Base-by-base conservation (phyloP, 768 basidiomycete genomes). In the Tephrocybe sp. region DNA sequence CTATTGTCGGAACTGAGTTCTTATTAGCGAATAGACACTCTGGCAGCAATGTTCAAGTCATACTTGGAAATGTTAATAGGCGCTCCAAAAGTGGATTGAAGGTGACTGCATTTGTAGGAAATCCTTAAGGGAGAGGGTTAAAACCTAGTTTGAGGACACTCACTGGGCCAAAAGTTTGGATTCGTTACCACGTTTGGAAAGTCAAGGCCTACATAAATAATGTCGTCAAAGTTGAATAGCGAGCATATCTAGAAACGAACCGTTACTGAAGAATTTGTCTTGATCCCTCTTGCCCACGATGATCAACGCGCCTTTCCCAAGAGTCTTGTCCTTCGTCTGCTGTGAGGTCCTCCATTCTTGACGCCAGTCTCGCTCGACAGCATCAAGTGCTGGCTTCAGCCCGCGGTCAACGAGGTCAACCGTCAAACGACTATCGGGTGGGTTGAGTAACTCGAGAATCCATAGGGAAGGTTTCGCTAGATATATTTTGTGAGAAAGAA, bases 191-290 rank as follows among this genome's bases (percentile, higher is more conserved):
- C 69, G 34, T 72, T 78, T 3, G 71, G 74, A 54, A 79, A 85
- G 62, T 87, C 82, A 54, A 92, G 79, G 1, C 86, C 86, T 87
- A 52, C 3, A 45, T 20, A 39, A 22, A 49, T 42, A 11, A 45
- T 49, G 14, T 55, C n/a, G 20, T 45, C 20, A 22, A 33, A 16
- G 32, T 9, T 19, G 16, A 26, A 19, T 3, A 14, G 14, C 22
- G n/a, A 39, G 9, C 2, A 39, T 34, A 3, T 8, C 14, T 32
- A 22, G 41, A 33, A 32, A 53, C 72, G 23, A 50, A 80, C 89
- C 90, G 57, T 91, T 92, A 68, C 87, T 89, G 67, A 93, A 93
- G 74, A 91, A 93, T 67, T 92, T 93, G 66, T 92, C 82, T 65
- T 93, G 90, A 53, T 77, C 74, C 54, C 73, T 76, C 53, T 79